Percentiles rank a stretch among this genome's conserved stretches.
Evolutionary conservation across 768 basidiomycete genomes (phyloP).

Genomic region (Postia placenta): DNA sequence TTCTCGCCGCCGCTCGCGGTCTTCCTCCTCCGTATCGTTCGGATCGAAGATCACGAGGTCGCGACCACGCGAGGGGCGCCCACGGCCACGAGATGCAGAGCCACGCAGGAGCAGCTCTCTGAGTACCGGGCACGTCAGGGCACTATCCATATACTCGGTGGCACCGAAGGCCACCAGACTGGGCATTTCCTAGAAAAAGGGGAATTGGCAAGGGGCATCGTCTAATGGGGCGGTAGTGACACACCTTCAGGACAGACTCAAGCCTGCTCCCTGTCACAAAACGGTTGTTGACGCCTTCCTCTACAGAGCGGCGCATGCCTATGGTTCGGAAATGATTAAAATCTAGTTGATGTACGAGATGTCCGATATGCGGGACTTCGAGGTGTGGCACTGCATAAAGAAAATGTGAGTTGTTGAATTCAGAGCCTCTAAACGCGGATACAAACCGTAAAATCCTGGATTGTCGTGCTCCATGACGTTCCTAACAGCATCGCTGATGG

Average conservation of each 20-base stretch:
- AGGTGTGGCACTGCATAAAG: slow-evolving; percentile 52
- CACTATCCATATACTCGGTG: slow-evolving; percentile 97
- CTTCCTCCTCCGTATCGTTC: slow-evolving; percentile 67
- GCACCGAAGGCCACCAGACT: slow-evolving; percentile 87
- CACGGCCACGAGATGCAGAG: slow-evolving; percentile 57
- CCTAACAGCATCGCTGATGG: slow-evolving; percentile 75
- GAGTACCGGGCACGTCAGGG: slow-evolving; percentile 77
- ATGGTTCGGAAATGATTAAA: slow-evolving; percentile 98
- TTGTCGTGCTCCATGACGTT: slow-evolving; percentile 56
- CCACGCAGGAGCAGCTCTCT: slow-evolving; percentile 91
- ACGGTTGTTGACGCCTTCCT: slow-evolving; percentile 81
- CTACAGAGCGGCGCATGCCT: slow-evolving; percentile 89
- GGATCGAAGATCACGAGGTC: slow-evolving; percentile 38
- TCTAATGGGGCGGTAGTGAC: slow-evolving; percentile 17
- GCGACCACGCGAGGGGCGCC: slow-evolving; percentile 64
- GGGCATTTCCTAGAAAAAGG: slow-evolving; percentile 70
- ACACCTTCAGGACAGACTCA: slow-evolving; percentile 68
- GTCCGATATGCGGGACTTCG: slow-evolving; percentile 66
- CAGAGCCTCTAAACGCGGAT: not conserved
- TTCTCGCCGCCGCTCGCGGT: slow-evolving; percentile 65
- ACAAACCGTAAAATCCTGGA: slow-evolving; percentile 69
- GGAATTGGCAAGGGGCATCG: not conserved
- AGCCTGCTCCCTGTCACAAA: slow-evolving; percentile 92
- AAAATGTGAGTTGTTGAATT: not conserved
- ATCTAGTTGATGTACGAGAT: slow-evolving; percentile 81